Percentiles rank a stretch among this genome's conserved stretches.
Conservation (phyloP, 441 rosid genomes). For the Erodium trifolium region DNA sequence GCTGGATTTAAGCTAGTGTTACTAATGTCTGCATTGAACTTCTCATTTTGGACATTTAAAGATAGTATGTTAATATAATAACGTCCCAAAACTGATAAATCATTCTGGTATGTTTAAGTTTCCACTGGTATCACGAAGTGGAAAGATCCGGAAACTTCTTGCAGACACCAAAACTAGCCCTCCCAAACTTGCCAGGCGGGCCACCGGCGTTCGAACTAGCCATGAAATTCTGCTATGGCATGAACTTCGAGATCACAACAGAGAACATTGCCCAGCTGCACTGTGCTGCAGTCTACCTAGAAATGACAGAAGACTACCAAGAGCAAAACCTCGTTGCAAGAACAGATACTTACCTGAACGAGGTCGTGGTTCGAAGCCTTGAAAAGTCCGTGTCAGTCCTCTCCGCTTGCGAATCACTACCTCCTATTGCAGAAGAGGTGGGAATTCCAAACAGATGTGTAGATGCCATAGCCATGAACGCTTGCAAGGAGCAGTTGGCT, state of each 20-base stretch:
- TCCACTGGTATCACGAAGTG: slow-evolving; percentile 78
- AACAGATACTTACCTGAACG: slow-evolving; percentile 49
- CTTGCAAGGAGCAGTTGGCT: slow-evolving; percentile 66
- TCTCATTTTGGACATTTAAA: not conserved
- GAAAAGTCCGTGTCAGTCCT: slow-evolving; percentile 61
- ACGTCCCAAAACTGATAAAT: not conserved
- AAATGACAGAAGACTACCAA: slow-evolving; percentile 71
- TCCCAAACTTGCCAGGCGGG: slow-evolving; percentile 64
- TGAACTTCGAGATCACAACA: slow-evolving; percentile 74
- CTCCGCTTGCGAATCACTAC: slow-evolving; percentile 44
- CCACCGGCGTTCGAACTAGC: slow-evolving; percentile 64
- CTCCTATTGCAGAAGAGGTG: slow-evolving; percentile 37
- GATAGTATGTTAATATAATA: not conserved
- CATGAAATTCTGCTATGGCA: slow-evolving; percentile 80
- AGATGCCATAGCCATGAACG: slow-evolving; percentile 68
- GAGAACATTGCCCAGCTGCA: slow-evolving; percentile 54
- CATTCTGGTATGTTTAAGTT: slow-evolving; percentile 36
- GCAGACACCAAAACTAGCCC: slow-evolving; percentile 54
- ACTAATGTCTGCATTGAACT: not conserved
- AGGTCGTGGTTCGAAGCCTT: slow-evolving; percentile 48
- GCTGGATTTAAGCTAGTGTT: not conserved
- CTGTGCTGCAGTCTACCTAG: slow-evolving; percentile 64
- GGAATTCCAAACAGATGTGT: slow-evolving; percentile 46
- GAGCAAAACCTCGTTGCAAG: slow-evolving; percentile 57
- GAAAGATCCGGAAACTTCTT: slow-evolving; percentile 68